phyloP scores from a whole-genome alignment of 1,284 basidiomycete species.

The Pterula multifida region DNA sequence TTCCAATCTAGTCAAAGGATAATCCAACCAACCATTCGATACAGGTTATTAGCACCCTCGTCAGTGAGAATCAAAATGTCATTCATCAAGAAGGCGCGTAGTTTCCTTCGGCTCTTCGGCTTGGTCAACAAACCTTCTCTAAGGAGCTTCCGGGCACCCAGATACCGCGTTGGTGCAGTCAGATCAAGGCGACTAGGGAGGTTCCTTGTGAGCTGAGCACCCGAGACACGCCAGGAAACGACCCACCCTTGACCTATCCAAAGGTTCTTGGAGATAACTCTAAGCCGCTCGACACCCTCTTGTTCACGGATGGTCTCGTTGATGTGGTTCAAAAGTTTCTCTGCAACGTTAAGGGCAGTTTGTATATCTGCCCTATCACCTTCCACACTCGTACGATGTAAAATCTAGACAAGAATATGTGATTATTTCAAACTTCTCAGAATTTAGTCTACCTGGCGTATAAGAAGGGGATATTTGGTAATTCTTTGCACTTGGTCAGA shows the following conservation, averaged over 20 bases:
- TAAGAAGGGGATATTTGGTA: conserved; percentile 82
- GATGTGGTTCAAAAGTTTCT: conserved; percentile 66
- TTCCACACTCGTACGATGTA: conserved; percentile 64
- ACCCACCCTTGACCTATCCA: conserved; percentile 79
- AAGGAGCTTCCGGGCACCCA: conserved; percentile 66
- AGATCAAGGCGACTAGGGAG: conserved; percentile 73
- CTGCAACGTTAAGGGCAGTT: conserved; percentile 49
- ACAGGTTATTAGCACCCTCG: conserved; percentile 51
- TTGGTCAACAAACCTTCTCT: conserved; percentile 75
- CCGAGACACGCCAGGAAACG: not conserved
- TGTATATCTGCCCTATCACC: conserved; percentile 45
- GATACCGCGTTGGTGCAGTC: conserved; percentile 76
- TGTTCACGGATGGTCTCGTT: conserved; percentile 87
- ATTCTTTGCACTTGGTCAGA: conserved; percentile 82
- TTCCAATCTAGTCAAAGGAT: not conserved
- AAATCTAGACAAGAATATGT: conserved; percentile 37
- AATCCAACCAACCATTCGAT: conserved; percentile 61
- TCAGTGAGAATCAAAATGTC: conserved; percentile 76
- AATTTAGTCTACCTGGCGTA: conserved; percentile 48
- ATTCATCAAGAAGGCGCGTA: conserved; percentile 70
- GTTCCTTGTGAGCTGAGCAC: not conserved
- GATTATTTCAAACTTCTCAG: not conserved
- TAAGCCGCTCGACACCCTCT: conserved; percentile 66
- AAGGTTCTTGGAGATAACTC: conserved; percentile 62
- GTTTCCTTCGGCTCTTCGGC: conserved; percentile 71